Evolutionary conservation across 192 early-diverging fungal genomes (phyloP), one percentile per base, ranked within the genome.

Genomic region (Podila verticillata): DNA sequence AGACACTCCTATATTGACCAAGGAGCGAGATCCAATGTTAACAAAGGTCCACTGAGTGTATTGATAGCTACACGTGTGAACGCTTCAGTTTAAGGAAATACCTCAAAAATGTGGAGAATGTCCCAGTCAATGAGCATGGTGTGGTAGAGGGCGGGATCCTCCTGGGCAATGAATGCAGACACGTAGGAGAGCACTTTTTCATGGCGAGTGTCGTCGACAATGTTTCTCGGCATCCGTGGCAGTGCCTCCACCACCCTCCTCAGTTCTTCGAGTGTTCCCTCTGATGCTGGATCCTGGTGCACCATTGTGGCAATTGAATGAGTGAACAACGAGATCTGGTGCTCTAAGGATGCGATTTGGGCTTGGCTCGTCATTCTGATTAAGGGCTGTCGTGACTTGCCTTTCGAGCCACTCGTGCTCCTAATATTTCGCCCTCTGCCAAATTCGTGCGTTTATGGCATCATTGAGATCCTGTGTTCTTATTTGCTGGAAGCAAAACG

Each of bases 101-200:
- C 83, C 51, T 73, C 62, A 29, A 88, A 59, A 20, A 78, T 80
- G 49, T 80, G 64, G 26, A 88, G 63, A 20, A 86, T 75, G 12
- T 62, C 68, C 87, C 87, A 88, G 22, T 83, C 69, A 3, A 69
- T 22, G 35, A 85, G 69, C 66, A 82, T 75, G 20, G 49, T 68
- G 12, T 35, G 29, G 22, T 82, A 61, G 26, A 83, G 66, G 31
- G 35, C 26, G 6, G 74, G 82, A 48, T 72, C 70, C 2, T 63
- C 81, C 22, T 82, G 71, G 1, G 75, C 66, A 13, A 85, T 74
- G 58, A 85, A 85, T 2, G 75, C 74, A 48, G 80, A 79, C 29
- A 93, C 75, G 65, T 91, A 91, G 0, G 92, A 89, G 28, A 94
- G 85, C 15, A 94, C 88, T 75, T 92, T 92, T 77, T 94, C 93